Evolutionary conservation across 345 rosid genomes (phyloP).

Genomic region (Mallotus nudiflorus): DNA sequence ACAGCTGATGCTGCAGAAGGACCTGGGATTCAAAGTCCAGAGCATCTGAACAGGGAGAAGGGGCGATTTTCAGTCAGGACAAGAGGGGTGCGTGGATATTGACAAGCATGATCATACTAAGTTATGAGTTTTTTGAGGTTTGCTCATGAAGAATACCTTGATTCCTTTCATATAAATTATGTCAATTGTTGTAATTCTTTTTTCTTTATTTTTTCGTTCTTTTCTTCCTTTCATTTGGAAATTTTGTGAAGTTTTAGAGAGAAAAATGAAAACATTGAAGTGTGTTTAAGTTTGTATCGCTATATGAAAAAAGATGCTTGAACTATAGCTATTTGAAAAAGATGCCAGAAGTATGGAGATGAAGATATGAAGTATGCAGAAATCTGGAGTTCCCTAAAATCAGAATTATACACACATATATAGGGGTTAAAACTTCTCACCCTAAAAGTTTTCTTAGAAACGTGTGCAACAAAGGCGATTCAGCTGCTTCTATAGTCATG

Average conservation of each 20-base stretch:
- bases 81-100: conserved; percentile 62
- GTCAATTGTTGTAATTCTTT: neutral
- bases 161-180: neutral
- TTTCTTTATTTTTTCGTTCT: neutral
- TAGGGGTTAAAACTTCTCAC: neutral
- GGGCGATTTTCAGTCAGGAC: conserved; percentile 59
- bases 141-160: neutral
- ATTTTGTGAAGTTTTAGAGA: conserved; percentile 1
- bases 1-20: conserved; percentile 26
- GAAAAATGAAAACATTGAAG: neutral
- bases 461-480: too few relatives aligned
- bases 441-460: neutral
- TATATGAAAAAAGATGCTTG: neutral
- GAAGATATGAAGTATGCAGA: neutral
- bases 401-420: neutral
- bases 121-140: neutral
- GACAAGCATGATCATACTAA: conserved; percentile 17
- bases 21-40: conserved; percentile 27
- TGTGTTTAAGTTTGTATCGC: neutral
- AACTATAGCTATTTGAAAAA: neutral
- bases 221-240: neutral
- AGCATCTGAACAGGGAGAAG: conserved; percentile 38
- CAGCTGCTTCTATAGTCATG: too few relatives aligned
- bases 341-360: neutral
- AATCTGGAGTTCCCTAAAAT: neutral